Base-by-base conservation (phyloP, 2,329 filamentous ascomycete species). In the Colletotrichum incanum region DNA sequence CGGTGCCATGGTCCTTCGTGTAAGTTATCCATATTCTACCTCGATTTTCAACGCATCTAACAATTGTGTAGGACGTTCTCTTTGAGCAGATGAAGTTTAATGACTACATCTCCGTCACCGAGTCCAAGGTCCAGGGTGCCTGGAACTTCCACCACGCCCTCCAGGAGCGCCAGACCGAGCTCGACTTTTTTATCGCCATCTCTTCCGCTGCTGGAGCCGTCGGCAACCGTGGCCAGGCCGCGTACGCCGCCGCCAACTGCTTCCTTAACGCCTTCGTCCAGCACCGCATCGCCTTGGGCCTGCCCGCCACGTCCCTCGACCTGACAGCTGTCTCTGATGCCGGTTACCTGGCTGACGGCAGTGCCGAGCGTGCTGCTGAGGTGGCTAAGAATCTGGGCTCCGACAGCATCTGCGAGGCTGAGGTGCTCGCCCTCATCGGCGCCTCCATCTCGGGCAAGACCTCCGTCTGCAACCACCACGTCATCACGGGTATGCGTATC, bases 131-230 rank as follows among this genome's bases (percentile, higher is more conserved):
- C 0, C 79, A 84, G 8, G 88, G 86, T 7, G 86, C 85, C 2
- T 87, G 85, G 84, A 90, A 90, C 76, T 82, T 89, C 63, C 87
- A 90, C 76, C 79, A 84, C 20, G 83, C 83, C 1, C 80, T 88
- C 2, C 73, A 78, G 28, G 76, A 78, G 41, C 74, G 78, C 0
- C 58, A 71, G 11, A 52, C 63, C 23, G 78, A 80, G 0, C 80
- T 88, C 1, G 86, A 88, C 77, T 89, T 90, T 79, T 90, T 90
- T 78, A 80, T 88, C 31, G 82, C 85, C 34, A 84, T 88, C n/a
- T 90, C 88, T 0, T 87, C 86, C 3, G 83, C 85, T 0, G 84
- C 86, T 3, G 84, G 86, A n/a, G 81, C 86, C 2, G 86, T 89
- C 18, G 87, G 87, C 0, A 86, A 87, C 76, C 81, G 82, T 56